Percentiles rank a stretch among this genome's conserved stretches.
Conservation (phyloP, 1,284 basidiomycete species). For the Gymnopus androsaceus region DNA sequence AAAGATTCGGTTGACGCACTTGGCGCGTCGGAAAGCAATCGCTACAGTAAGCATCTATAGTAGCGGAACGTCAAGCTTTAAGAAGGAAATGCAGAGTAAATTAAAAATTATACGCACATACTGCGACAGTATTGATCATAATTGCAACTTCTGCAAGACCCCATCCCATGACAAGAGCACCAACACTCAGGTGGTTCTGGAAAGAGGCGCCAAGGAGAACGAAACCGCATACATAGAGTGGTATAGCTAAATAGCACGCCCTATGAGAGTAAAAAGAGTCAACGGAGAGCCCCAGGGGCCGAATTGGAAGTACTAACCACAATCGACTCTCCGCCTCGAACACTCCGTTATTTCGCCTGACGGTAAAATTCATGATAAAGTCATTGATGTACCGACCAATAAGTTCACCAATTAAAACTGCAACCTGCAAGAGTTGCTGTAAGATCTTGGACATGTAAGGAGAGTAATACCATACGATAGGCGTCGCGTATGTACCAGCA, state of each 20-base stretch:
- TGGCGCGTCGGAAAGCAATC: conserved; percentile 46
- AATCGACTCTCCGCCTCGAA: conserved; percentile 68
- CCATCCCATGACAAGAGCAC: conserved; percentile 47
- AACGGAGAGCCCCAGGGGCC: no score
- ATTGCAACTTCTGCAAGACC: conserved; percentile 39
- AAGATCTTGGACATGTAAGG: not conserved
- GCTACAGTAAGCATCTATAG: conserved; percentile 49
- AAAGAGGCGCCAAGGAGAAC: conserved; percentile 44
- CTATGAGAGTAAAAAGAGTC: conserved; percentile 31
- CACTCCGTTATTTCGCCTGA: conserved; percentile 58
- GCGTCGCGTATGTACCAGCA: conserved; percentile 52
- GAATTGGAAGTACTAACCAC: no score
- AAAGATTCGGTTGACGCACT: conserved; percentile 23
- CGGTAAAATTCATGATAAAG: conserved; percentile 52
- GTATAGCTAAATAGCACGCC: conserved; percentile 48
- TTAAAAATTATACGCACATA: conserved; percentile 42
- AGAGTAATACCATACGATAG: conserved; percentile 40
- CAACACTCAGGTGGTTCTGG: conserved; percentile 41
- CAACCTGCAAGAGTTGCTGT: conserved; percentile 41
- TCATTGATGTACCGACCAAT: conserved; percentile 66
- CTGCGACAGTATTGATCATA: conserved; percentile 50
- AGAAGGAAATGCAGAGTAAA: not conserved
- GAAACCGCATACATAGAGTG: conserved; percentile 49
- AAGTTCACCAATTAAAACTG: conserved; percentile 63
- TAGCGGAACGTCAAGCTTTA: not conserved